Conservation (phyloP, 2,329 filamentous ascomycete species). For the Lojkania enalia region DNA sequence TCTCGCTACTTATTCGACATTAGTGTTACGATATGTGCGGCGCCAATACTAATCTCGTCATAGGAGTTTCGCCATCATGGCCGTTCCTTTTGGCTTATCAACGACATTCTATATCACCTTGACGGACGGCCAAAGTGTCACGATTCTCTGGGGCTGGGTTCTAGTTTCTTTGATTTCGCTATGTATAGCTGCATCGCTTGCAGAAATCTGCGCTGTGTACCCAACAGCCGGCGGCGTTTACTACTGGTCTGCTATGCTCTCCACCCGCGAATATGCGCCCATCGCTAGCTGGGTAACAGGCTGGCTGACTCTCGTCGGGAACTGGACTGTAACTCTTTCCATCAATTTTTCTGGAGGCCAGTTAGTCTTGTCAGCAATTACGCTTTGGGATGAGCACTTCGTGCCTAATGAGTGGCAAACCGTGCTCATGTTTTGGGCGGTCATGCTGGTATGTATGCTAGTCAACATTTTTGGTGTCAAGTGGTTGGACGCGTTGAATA, state of each 20-base stretch:
- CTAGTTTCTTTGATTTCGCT: slow-evolving; percentile 69
- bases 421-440: slow-evolving; percentile 71
- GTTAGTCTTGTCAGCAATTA: slow-evolving; percentile 67
- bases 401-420: slow-evolving; percentile 71
- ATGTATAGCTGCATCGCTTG: slow-evolving; percentile 68
- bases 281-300: slow-evolving; percentile 71
- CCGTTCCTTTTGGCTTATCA: slow-evolving; percentile 67
- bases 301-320: slow-evolving; percentile 72
- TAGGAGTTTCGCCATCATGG: slow-evolving; percentile 69
- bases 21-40: background rate
- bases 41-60: background rate
- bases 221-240: slow-evolving; percentile 78
- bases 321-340: slow-evolving; percentile 66
- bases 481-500: slow-evolving; percentile 70
- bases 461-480: slow-evolving; percentile 67
- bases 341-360: slow-evolving; percentile 76
- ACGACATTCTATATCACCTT: slow-evolving; percentile 72
- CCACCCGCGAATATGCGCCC: slow-evolving; percentile 66
- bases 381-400: slow-evolving; percentile 71
- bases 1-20: too few relatives aligned
- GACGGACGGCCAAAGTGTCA: slow-evolving; percentile 69
- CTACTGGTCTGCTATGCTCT: slow-evolving; percentile 70
- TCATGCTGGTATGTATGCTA: slow-evolving; percentile 66
- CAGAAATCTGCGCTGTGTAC: slow-evolving; percentile 75
- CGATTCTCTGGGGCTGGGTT: slow-evolving; percentile 72